Evolutionary conservation across 148 eudicot species (phyloP).

Genomic region (Rhododendron vialii): DNA sequence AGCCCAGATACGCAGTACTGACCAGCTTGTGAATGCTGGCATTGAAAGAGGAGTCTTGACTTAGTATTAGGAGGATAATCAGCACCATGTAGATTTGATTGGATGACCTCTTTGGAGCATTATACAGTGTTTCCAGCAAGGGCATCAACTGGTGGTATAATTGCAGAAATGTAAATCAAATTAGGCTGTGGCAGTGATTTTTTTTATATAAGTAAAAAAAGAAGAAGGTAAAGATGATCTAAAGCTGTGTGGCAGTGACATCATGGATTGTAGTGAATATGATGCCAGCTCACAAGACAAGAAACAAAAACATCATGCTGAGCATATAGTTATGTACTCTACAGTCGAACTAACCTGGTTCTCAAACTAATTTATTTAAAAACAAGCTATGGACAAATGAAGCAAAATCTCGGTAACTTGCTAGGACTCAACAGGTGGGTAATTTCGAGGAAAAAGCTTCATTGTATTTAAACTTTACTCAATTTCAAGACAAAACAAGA

Average conservation of each 20-base stretch:
- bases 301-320: neutral
- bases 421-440: neutral
- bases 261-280: neutral
- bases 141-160: constrained; percentile 73
- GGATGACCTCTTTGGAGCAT: constrained; percentile 72
- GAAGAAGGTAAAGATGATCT: neutral
- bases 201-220: no score
- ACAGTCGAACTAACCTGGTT: neutral
- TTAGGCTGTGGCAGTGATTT: neutral
- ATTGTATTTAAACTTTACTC: neutral
- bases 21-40: constrained; percentile 94
- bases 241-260: neutral
- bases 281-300: neutral
- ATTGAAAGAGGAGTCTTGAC: constrained; percentile 94
- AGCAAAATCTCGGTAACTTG: neutral
- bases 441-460: neutral
- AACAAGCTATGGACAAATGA: constrained; percentile 2
- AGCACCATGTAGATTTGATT: constrained; percentile 95
- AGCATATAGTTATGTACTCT: neutral
- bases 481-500: neutral
- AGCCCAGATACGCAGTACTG: constrained; percentile 17
- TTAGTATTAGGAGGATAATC: constrained; percentile 84
- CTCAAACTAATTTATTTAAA: neutral
- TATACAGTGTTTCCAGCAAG: constrained; percentile 77
- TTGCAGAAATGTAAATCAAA: constrained; percentile 9